Evolutionary conservation across 148 eudicot species (phyloP), one percentile per base, ranked within the genome.

Genomic region (Chenopodium berlandieri): DNA sequence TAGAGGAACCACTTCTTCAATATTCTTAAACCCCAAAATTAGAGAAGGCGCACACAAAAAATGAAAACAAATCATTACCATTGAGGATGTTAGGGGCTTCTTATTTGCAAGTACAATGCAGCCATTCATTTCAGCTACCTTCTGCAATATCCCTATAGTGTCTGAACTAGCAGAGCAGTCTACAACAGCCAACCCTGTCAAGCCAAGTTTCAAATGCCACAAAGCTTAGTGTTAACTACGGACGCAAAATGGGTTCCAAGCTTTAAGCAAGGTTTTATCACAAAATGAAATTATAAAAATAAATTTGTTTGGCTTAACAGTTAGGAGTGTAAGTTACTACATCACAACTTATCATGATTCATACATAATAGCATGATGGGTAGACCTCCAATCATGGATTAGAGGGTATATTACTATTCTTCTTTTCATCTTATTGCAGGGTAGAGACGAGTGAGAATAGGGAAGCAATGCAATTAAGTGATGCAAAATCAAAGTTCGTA

Each of bases 91-190:
- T 78, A 94, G 95, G 86, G 99, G 97, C 86, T 91, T 96, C 88
- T 96, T 96, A 86, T 96, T 96, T 74, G 99, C 99, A 86, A 96
- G 84, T 71, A 92, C 98, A 75, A 89, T 87, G 83, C 99, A 88
- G 84, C 98, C 87, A 74, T 92, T 95, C 46, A 88, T 83, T 71
- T 84, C 89, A 64, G 84, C 87, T 79, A 86, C 89, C 75, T 77
- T 85, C 74, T 83, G 90, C 82, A 96, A 89, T 81, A 88, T 77
- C 83, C 75, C 88, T 75, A 87, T 71, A n/a, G 97, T 96, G 75
- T 92, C 94, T 73, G 95, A 86, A 88, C 98, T 96, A 76, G 98
- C 99, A 78, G 99, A 88, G 88, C 99, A 96, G 88, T 96, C 99
- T 63, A 92, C 89, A 73, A 94, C 76, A 54, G 86, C 88, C 79